Evolutionary conservation across 495 filamentous ascomycete species (phyloP).

Genomic region (Talaromyces nanjingensis): DNA sequence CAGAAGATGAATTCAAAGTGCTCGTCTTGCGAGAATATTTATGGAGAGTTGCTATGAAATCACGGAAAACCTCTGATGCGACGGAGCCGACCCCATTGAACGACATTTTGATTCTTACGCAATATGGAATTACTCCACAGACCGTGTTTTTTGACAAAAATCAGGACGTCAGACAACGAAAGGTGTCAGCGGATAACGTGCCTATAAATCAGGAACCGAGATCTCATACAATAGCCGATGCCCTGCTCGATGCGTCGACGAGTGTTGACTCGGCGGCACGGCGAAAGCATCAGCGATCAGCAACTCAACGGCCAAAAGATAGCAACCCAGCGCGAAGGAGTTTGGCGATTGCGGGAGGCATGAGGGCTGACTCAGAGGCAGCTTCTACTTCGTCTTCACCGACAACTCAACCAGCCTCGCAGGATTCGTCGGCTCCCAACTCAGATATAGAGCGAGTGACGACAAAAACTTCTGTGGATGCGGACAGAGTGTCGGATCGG

Average conservation of each 20-base stretch:
- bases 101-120: constrained; percentile 61
- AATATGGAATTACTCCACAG: constrained; percentile 67
- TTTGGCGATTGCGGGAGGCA: constrained; percentile 16
- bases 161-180: constrained; percentile 36
- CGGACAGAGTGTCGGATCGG: constrained; percentile 23
- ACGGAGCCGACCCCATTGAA: constrained; percentile 46
- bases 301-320: constrained; percentile 41
- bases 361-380: constrained; percentile 15
- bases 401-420: constrained; percentile 26
- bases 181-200: constrained; percentile 25
- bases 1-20: constrained; percentile 87
- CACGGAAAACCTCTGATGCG: constrained; percentile 42
- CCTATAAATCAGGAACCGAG: constrained; percentile 27
- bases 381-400: constrained; percentile 33
- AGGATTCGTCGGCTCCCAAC: constrained; percentile 32
- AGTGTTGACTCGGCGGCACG: constrained; percentile 65
- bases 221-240: constrained; percentile 79
- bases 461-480: constrained; percentile 10
- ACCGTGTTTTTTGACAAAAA: constrained; percentile 88
- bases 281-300: constrained; percentile 44
- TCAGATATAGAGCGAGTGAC: constrained; percentile 26
- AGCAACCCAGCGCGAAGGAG: constrained; percentile 19
- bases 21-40: constrained; percentile 84
- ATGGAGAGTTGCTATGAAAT: constrained; percentile 72
- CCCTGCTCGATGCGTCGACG: constrained; percentile 85